Evolutionary conservation across 352 stramenopile genomes (phyloP).

Genomic region (Globisporangium spiculum): DNA sequence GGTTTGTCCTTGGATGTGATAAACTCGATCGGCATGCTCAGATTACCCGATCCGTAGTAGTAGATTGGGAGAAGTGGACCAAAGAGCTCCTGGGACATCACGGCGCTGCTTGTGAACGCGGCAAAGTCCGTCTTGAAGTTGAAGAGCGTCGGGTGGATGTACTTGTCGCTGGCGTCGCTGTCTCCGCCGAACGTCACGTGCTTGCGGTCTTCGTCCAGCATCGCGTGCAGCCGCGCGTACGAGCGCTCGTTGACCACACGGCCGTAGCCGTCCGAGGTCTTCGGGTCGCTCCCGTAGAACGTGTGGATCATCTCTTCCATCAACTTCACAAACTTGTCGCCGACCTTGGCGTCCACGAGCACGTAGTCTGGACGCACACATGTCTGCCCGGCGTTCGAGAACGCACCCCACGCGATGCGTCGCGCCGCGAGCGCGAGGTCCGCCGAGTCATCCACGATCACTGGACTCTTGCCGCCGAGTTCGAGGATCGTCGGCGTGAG

Average conservation of each 20-base stretch:
- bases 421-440: conserved; percentile 53
- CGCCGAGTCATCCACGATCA: conserved; percentile 73
- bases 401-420: conserved; percentile 85
- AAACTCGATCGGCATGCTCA: conserved; percentile 35
- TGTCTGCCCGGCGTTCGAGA: conserved; percentile 92
- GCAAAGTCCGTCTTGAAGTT: conserved; percentile 71
- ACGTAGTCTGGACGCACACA: conserved; percentile 95
- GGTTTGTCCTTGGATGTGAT: conserved; percentile 61
- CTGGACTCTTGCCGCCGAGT: conserved; percentile 92
- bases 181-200: conserved; percentile 57
- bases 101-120: conserved; percentile 47
- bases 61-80: conserved; percentile 93
- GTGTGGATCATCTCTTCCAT: conserved; percentile 36
- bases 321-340: conserved; percentile 50
- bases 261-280: conserved; percentile 45
- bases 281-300: conserved; percentile 61
- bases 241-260: conserved; percentile 25
- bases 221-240: conserved; percentile 10
- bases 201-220: conserved; percentile 63
- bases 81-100: conserved; percentile 95
- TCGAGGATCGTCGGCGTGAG: conserved; percentile 96
- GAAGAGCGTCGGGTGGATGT: conserved; percentile 87
- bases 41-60: conserved; percentile 51
- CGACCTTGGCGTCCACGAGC: conserved; percentile 77
- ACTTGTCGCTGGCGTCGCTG: conserved; percentile 67